These are phyloP conservation scores for Yarrowia bubula DNA, from an alignment of 805 yeast genomes.

Conservation along the genomic window DNA sequence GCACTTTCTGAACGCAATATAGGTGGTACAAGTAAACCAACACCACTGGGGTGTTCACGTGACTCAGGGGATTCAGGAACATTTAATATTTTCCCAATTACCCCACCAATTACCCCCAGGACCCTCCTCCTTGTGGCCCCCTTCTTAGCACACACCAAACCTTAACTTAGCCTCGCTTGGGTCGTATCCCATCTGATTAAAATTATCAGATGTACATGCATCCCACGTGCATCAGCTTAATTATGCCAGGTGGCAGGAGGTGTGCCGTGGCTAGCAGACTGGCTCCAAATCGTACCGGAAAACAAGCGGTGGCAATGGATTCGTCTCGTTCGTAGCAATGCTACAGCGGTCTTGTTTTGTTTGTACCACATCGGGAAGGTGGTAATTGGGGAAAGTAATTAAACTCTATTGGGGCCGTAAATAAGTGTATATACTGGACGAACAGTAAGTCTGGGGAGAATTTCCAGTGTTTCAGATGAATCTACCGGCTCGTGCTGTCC, in stretches of 20 bases:
- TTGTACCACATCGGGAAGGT: not conserved
- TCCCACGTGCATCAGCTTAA: conserved; percentile 6
- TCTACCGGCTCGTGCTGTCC: not conserved
- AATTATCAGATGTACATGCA: conserved; percentile 24
- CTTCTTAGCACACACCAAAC: not conserved
- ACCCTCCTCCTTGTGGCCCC: not conserved
- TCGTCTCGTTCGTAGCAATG: not conserved
- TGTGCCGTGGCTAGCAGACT: not conserved
- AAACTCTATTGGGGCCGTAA: not conserved
- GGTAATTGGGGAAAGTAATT: not conserved
- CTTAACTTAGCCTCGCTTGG: conserved; percentile 13
- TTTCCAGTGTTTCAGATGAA: not conserved
- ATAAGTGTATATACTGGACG: not conserved
- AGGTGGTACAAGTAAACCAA: not conserved
- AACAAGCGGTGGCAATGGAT: not conserved
- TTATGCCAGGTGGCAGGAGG: not conserved
- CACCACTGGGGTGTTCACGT: not conserved
- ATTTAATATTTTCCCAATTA: not conserved
- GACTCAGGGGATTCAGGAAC: not conserved
- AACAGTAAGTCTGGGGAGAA: not conserved
- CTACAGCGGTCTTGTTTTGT: not conserved
- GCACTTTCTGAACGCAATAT: too few relatives aligned
- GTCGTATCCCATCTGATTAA: conserved; percentile 23
- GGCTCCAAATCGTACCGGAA: not conserved
- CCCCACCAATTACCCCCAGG: not conserved